These are phyloP conservation scores for Pestalotiopsis sp. DNA, from an alignment of 2,329 filamentous ascomycete genomes.

Conservation along the genomic window DNA sequence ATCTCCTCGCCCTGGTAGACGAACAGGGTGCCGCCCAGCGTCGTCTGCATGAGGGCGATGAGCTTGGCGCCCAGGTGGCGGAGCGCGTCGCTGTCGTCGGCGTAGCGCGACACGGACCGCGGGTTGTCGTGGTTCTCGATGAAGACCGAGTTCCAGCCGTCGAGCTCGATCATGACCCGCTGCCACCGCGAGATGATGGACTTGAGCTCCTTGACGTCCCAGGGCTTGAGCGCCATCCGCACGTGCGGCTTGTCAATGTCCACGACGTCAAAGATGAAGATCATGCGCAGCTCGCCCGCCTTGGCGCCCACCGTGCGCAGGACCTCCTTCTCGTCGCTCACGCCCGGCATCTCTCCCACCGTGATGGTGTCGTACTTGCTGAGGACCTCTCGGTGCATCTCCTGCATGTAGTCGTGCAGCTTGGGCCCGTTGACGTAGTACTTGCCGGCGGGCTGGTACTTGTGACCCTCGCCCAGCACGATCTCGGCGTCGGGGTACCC, in stretches of 20 bases:
- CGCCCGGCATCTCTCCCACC: slow-evolving; percentile 69
- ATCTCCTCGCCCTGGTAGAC: slow-evolving; percentile 71
- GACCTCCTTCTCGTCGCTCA: slow-evolving; percentile 59
- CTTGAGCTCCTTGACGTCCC: slow-evolving; percentile 41
- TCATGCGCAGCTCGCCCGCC: slow-evolving; percentile 67
- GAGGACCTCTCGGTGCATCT: slow-evolving; percentile 65
- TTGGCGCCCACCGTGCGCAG: slow-evolving; percentile 61
- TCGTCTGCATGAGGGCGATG: slow-evolving; percentile 55
- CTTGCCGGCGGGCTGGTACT: slow-evolving; percentile 54
- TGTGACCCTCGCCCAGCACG: slow-evolving; percentile 44
- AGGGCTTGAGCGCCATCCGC: slow-evolving; percentile 51
- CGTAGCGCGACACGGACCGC: slow-evolving; percentile 58
- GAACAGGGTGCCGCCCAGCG: slow-evolving; percentile 62
- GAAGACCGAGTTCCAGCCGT: slow-evolving; percentile 66
- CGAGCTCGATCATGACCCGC: slow-evolving; percentile 48
- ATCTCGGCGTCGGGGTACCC: slow-evolving; percentile 61
- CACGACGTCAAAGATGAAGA: slow-evolving; percentile 69
- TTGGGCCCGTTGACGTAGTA: slow-evolving; percentile 69
- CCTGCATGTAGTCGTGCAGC: slow-evolving; percentile 68
- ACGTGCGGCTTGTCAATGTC: slow-evolving; percentile 56
- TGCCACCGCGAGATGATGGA: slow-evolving; percentile 41
- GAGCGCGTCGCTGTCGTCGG: slow-evolving; percentile 49
- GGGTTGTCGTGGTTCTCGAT: slow-evolving; percentile 69
- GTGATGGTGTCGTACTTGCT: slow-evolving; percentile 67
- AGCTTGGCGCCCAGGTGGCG: slow-evolving; percentile 58